Evolutionary conservation across 257 asterid genomes (phyloP).

Genomic region (Solanum clarkiae): DNA sequence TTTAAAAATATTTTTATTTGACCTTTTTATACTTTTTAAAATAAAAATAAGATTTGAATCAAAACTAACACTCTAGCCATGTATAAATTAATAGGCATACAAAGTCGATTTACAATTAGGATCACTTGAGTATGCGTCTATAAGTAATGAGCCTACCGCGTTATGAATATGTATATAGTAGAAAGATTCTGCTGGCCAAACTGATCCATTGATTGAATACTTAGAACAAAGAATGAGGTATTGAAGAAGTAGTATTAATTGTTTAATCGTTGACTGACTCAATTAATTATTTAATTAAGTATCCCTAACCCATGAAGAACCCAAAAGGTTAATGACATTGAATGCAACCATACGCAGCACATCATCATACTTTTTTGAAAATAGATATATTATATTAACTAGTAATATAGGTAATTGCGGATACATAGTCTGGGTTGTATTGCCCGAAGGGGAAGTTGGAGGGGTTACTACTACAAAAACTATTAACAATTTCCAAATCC

Average conservation of each 20-base stretch:
- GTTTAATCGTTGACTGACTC: neutral
- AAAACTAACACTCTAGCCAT: too few relatives aligned
- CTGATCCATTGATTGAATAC: neutral
- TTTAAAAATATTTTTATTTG: too few relatives aligned
- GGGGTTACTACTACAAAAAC: too few relatives aligned
- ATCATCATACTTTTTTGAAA: neutral
- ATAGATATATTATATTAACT: too few relatives aligned
- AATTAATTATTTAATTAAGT: neutral
- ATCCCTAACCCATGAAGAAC: neutral
- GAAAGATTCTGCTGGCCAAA: neutral
- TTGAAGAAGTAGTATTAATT: neutral
- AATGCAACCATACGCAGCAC: neutral
- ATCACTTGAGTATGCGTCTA: neutral
- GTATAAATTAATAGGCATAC: neutral
- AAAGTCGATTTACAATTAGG: neutral
- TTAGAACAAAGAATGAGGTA: neutral
- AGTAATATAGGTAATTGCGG: too few relatives aligned
- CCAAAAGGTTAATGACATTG: conserved; percentile 17
- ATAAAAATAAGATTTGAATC: too few relatives aligned
- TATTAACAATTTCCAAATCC: too few relatives aligned
- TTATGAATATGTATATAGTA: too few relatives aligned
- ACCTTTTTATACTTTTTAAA: too few relatives aligned
- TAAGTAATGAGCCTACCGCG: neutral
- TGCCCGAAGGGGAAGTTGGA: too few relatives aligned
- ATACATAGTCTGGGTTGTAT: too few relatives aligned